Conservation (phyloP, 768 basidiomycete genomes). For the Pilatotrama ljubarskyi region DNA sequence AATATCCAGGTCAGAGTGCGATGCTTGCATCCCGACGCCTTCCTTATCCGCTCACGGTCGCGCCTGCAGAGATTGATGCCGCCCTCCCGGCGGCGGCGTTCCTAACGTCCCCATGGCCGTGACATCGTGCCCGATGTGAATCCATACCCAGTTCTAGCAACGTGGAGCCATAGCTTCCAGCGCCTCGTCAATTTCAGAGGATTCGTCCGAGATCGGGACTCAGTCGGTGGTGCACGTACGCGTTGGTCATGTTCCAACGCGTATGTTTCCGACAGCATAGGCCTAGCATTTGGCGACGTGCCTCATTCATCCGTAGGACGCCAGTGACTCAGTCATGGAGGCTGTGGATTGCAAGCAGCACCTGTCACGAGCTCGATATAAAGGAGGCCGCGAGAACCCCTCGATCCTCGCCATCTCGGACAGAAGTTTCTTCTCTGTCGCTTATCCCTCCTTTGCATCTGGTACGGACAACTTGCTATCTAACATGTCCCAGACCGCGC, state of each 20-base stretch:
- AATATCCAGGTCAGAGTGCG: background rate
- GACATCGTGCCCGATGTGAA: constrained; percentile 1
- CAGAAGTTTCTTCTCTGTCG: background rate
- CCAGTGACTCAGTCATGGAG: constrained; percentile 14
- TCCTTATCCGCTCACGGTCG: background rate
- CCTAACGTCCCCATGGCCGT: constrained; percentile 14
- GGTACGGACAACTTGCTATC: background rate
- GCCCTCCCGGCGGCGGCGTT: constrained; percentile 6
- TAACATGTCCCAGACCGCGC: constrained; percentile 2
- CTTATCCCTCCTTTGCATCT: background rate
- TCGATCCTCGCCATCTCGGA: background rate
- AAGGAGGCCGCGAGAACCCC: background rate
- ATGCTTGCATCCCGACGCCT: constrained; percentile 4
- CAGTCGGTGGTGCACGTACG: background rate
- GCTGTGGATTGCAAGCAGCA: background rate
- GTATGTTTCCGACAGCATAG: background rate
- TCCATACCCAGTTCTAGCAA: background rate
- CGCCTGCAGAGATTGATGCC: constrained; percentile 1
- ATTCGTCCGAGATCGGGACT: constrained; percentile 13
- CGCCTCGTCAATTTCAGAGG: background rate
- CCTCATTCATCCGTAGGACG: constrained; percentile 5
- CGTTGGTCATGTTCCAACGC: constrained; percentile 2
- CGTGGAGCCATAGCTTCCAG: constrained; percentile 2
- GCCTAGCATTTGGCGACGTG: background rate
- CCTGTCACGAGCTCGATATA: constrained; percentile 1